Evolutionary conservation across 2,329 filamentous ascomycete genomes (phyloP).

Genomic region (Drechmeria coniospora): DNA sequence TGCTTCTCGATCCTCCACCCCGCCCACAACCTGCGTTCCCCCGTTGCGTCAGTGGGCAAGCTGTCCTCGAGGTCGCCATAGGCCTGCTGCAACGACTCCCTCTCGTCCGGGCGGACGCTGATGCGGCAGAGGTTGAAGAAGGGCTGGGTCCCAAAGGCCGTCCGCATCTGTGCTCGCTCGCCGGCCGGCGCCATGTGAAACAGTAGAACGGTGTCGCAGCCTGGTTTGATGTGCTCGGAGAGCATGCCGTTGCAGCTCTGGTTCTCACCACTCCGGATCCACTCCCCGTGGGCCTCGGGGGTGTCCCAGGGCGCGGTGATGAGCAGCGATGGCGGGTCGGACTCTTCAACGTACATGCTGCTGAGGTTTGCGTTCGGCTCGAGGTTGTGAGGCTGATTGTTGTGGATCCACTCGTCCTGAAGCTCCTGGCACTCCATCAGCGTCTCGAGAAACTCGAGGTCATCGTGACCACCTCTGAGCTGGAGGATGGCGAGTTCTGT

Average conservation of each 20-base stretch:
- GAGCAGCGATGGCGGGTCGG: slow-evolving; percentile 21
- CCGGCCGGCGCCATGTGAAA: slow-evolving; percentile 25
- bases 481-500: slow-evolving; percentile 24
- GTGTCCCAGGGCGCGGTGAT: slow-evolving; percentile 30
- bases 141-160: slow-evolving; percentile 10
- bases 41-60: slow-evolving; percentile 12
- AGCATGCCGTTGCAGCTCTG: slow-evolving; percentile 17
- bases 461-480: slow-evolving; percentile 13
- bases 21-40: slow-evolving; percentile 17
- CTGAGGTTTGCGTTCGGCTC: slow-evolving; percentile 18
- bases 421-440: slow-evolving; percentile 16
- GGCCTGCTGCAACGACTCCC: slow-evolving; percentile 15
- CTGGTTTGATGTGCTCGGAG: slow-evolving; percentile 16
- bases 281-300: slow-evolving; percentile 22
- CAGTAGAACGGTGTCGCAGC: slow-evolving; percentile 17
- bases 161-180: slow-evolving; percentile 8
- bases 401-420: slow-evolving; percentile 24
- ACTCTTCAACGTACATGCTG: slow-evolving; percentile 18
- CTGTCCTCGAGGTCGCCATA: slow-evolving; percentile 18
- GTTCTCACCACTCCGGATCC: slow-evolving; percentile 28
- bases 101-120: slow-evolving; percentile 15
- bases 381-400: slow-evolving; percentile 20
- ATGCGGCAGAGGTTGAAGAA: slow-evolving; percentile 21
- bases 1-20: slow-evolving; percentile 29
- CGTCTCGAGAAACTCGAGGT: slow-evolving; percentile 17